Evolutionary conservation across 805 yeast species (phyloP).

Genomic region (Nakazawaea sp.): DNA sequence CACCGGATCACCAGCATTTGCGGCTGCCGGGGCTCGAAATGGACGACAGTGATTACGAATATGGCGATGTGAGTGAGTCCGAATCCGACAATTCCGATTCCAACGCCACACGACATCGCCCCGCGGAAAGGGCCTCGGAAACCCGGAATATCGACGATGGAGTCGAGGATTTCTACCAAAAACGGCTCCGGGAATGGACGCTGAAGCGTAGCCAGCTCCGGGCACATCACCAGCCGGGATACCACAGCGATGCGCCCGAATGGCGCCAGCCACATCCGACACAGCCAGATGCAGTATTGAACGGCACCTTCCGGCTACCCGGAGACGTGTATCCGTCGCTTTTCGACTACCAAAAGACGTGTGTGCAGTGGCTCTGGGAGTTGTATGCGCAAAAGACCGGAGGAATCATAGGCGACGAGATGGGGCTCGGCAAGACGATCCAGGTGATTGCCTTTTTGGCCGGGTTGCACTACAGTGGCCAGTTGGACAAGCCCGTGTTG

Average conservation of each 20-base stretch:
- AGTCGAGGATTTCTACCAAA: slow-evolving; percentile 56
- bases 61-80: slow-evolving; percentile 10
- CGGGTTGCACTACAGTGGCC: slow-evolving; percentile 77
- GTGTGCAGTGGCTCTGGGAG: slow-evolving; percentile 98
- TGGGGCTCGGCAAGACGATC: slow-evolving; percentile 96
- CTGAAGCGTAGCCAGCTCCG: slow-evolving; percentile 41
- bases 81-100: slow-evolving; percentile 12
- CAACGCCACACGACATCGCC: neutral
- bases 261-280: slow-evolving; percentile 76
- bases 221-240: slow-evolving; percentile 20
- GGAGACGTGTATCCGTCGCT: slow-evolving; percentile 85
- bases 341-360: slow-evolving; percentile 91
- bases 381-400: slow-evolving; percentile 85
- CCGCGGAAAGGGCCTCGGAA: neutral
- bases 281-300: slow-evolving; percentile 66
- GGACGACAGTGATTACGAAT: slow-evolving; percentile 8
- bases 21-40: slow-evolving; percentile 42
- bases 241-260: slow-evolving; percentile 36
- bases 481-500: slow-evolving; percentile 68
- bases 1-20: slow-evolving; percentile 34
- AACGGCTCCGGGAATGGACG: slow-evolving; percentile 57
- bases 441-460: slow-evolving; percentile 90
- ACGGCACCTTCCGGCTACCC: slow-evolving; percentile 67
- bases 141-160: slow-evolving; percentile 71
- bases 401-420: slow-evolving; percentile 95